Percentiles rank a stretch among this genome's conserved stretches.
phyloP scores from a whole-genome alignment of 2,329 filamentous ascomycete species.

The Ramichloridium luteum region DNA sequence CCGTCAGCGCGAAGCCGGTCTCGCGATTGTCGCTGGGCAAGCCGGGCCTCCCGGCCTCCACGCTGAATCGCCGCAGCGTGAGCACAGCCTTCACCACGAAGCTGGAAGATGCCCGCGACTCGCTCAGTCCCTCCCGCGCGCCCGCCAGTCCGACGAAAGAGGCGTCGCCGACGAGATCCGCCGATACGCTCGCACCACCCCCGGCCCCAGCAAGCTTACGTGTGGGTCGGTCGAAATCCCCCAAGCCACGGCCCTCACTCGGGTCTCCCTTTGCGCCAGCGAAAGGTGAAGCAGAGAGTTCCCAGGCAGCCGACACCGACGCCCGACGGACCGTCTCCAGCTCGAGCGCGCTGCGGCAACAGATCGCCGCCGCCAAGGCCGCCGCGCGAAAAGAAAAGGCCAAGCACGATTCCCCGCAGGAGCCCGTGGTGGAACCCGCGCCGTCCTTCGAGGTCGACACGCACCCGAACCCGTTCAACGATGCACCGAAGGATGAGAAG shows the following conservation, averaged over 20 bases:
- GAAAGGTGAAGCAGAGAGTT: conserved; percentile 2
- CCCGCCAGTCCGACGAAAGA: conserved; percentile 11
- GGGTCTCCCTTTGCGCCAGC: conserved; percentile 23
- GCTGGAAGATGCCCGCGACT: conserved; percentile 11
- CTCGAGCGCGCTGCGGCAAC: conserved; percentile 70
- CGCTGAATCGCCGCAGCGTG: conserved; percentile 15
- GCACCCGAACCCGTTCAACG: conserved; percentile 58
- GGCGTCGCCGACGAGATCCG: conserved; percentile 3
- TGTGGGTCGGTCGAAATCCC: neutral
- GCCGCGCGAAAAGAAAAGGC: conserved; percentile 37
- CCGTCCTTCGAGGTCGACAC: conserved; percentile 47
- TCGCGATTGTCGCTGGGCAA: conserved; percentile 12
- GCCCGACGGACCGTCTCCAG: conserved; percentile 34
- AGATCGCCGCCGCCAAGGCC: conserved; percentile 86
- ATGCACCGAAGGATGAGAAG: conserved; percentile 46
- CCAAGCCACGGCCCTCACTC: conserved; percentile 22
- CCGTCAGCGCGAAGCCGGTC: conserved; percentile 24
- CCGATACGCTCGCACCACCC: neutral
- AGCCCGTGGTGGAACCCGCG: conserved; percentile 17
- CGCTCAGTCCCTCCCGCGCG: conserved; percentile 4
- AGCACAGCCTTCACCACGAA: conserved; percentile 17
- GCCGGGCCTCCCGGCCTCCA: conserved; percentile 16
- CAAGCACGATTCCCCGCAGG: conserved; percentile 23
- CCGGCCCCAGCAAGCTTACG: neutral
- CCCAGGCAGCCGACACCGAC: no score